Percentiles rank a stretch among this genome's conserved stretches.
Conservation (phyloP, 805 yeast species). For the Suhomyces prunicola region DNA sequence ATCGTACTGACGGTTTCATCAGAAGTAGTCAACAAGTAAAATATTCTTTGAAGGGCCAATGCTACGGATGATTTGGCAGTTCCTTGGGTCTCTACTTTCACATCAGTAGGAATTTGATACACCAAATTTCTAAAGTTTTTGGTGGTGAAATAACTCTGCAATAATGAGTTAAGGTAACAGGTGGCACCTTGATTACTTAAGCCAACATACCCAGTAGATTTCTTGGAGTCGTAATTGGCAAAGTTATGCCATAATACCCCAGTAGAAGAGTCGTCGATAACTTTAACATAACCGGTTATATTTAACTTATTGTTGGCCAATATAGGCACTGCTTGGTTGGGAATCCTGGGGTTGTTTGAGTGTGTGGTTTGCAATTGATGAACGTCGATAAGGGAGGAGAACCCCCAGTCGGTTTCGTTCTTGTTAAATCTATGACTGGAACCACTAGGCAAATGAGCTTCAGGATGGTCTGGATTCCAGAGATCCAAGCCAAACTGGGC, state of each 20-base stretch:
- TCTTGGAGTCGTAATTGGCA: conserved; percentile 78
- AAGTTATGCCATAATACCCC: conserved; percentile 94
- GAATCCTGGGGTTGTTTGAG: conserved; percentile 14
- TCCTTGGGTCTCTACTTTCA: conserved; percentile 22
- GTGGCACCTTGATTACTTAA: conserved; percentile 97
- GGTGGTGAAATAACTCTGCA: conserved; percentile 89
- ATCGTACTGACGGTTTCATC: conserved; percentile 75
- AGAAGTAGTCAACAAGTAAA: conserved; percentile 74
- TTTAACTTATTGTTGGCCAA: conserved; percentile 58
- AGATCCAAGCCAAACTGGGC: conserved; percentile 84
- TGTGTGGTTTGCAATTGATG: conserved; percentile 47
- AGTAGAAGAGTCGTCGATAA: conserved; percentile 80
- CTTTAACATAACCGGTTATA: conserved; percentile 72
- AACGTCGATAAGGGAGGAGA: conserved; percentile 67
- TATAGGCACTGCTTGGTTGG: conserved; percentile 29
- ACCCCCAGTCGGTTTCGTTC: conserved; percentile 93
- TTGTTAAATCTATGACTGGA: conserved; percentile 78
- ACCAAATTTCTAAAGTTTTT: conserved; percentile 78
- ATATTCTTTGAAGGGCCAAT: conserved; percentile 81
- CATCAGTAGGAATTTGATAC: conserved; percentile 81
- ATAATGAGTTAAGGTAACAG: conserved; percentile 87
- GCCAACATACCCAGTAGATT: conserved; percentile 87
- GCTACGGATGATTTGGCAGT: conserved; percentile 52
- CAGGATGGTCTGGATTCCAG: conserved; percentile 76
- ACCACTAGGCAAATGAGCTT: conserved; percentile 53